Evolutionary conservation across 805 yeast genomes (phyloP).

Genomic region (Candida ovalis): DNA sequence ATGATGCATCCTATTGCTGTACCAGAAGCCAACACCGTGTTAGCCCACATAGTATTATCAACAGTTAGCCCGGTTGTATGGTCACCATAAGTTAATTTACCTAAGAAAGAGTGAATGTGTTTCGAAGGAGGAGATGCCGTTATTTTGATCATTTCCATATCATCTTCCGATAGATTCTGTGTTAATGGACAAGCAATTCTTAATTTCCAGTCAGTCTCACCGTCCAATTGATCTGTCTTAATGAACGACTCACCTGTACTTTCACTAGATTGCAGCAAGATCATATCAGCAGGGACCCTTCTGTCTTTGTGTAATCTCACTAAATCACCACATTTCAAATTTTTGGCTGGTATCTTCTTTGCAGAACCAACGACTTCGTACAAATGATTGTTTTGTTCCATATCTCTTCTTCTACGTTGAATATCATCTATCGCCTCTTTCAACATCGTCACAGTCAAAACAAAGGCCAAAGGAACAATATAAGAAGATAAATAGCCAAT

Average conservation of each 20-base stretch:
- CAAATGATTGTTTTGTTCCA: conserved; percentile 79
- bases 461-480: conserved; percentile 92
- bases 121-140: conserved; percentile 79
- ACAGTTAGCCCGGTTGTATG: conserved; percentile 64
- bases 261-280: conserved; percentile 80
- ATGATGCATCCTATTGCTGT: conserved; percentile 83
- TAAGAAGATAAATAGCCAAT: conserved; percentile 93
- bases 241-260: conserved; percentile 83
- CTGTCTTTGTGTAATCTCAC: conserved; percentile 74
- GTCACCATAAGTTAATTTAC: conserved; percentile 61
- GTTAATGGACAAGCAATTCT: conserved; percentile 74
- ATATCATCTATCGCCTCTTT: conserved; percentile 96
- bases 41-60: conserved; percentile 97
- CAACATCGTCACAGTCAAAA: conserved; percentile 84
- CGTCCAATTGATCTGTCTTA: conserved; percentile 96
- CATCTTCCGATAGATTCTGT: conserved; percentile 53
- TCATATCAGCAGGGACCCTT: conserved; percentile 91
- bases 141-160: conserved; percentile 52
- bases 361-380: conserved; percentile 62
- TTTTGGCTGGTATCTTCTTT: conserved; percentile 49
- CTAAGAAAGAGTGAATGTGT: conserved; percentile 76
- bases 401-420: conserved; percentile 83
- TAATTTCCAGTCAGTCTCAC: conserved; percentile 98
- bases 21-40: conserved; percentile 94
- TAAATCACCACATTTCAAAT: conserved; percentile 81